Base-by-base conservation (phyloP, 352 stramenopile genomes). In the Blastocystis sp. region DNA sequence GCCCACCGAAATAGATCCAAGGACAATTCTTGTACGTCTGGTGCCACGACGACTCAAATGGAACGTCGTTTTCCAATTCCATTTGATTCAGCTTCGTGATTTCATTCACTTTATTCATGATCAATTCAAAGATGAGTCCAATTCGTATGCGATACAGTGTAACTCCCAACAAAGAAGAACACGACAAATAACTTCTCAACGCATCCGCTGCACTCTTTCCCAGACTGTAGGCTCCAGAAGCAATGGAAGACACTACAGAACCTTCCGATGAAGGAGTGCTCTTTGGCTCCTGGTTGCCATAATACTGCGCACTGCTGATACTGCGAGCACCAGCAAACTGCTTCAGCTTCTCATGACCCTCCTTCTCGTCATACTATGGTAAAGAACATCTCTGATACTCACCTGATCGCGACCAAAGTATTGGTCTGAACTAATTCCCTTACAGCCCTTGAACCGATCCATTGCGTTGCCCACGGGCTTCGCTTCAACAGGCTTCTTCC, bases 1-100 rank as follows among this genome's bases (percentile, higher is more conserved):
- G 79, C 0, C 91, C 91, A 34, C 91, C 91, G 18, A 93, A 87
- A 73, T 91, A 94, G 24, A 93, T 87, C 91, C 91, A 94, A 27
- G 91, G 91, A 27, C 90, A 93, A 18, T 91, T 89, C 40, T 89
- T 89, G 89, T 94, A 85, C 18, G 57, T 72, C 36, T 76, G 57
- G 40, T 85, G 75, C 75, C 75, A 85, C 18, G 75, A 85, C 6
- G 48, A 72, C 4, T 76, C 53, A 65, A 85, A 85, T 11, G 75
- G 75, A 75, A 54, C 29, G 16, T 63, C 59, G 11, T 85, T 65
- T 42, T 76, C 63, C 44, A 61, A 18, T 85, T 85, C 75, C 27
- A 24, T 65, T 14, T 56, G 48, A 72, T 85, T 85, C 38, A 85
- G 36, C 29, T 54, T 56, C 29, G 27, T 9, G 1, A 85, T 65